Conservation (phyloP, 75 land plant genomes). For the Selaginella moellendorffii region DNA sequence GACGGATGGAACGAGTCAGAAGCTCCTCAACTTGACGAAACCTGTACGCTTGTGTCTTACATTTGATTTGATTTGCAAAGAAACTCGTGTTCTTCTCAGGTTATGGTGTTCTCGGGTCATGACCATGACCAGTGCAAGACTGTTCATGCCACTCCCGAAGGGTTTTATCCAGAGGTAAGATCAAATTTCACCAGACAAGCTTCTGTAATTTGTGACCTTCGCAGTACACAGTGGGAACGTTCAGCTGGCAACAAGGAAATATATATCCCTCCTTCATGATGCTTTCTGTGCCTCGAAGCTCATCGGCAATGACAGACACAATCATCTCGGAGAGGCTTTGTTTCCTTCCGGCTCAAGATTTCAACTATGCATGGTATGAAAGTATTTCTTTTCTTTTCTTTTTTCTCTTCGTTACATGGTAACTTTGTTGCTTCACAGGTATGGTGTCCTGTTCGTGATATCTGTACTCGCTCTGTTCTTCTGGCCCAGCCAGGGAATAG, state of each 20-base stretch:
- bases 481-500: slow-evolving; percentile 56
- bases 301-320: slow-evolving; percentile 17
- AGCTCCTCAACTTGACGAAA: slow-evolving; percentile 35
- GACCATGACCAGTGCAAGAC: slow-evolving; percentile 85
- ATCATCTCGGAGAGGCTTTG: slow-evolving; percentile 39
- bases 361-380: slow-evolving; percentile 65
- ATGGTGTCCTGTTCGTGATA: slow-evolving; percentile 34
- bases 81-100: slow-evolving; percentile 26
- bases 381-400: not conserved
- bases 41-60: slow-evolving; percentile 42
- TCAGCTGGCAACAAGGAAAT: slow-evolving; percentile 94
- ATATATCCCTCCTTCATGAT: slow-evolving; percentile 82
- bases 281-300: slow-evolving; percentile 31
- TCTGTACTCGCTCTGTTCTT: slow-evolving; percentile 39
- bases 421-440: slow-evolving; percentile 34
- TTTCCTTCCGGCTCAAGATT: slow-evolving; percentile 75
- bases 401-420: not conserved
- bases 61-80: slow-evolving; percentile 10
- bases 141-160: slow-evolving; percentile 31
- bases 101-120: slow-evolving; percentile 76
- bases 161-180: slow-evolving; percentile 47
- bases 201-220: slow-evolving; percentile 5
- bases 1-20: slow-evolving; percentile 42
- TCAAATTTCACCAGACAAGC: not conserved
- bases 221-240: slow-evolving; percentile 87